A percentile compares a stretch with the other conserved stretches of the same genome.
Evolutionary conservation across 768 basidiomycete genomes (phyloP).

Genomic region (Lactarius indigo): DNA sequence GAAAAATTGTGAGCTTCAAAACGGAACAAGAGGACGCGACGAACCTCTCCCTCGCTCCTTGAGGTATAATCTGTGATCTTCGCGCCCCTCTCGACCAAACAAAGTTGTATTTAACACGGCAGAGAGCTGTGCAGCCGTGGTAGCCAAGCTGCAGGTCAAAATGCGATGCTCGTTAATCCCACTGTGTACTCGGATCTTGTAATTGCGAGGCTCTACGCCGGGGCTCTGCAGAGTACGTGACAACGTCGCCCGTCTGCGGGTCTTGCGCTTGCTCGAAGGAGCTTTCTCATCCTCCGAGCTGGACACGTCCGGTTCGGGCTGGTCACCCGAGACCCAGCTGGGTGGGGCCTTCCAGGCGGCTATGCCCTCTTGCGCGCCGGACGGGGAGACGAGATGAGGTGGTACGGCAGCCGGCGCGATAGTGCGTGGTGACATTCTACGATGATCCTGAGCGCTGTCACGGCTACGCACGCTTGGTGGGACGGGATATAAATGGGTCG

Average conservation of each 20-base stretch:
- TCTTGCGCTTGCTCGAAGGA: conserved; percentile 26
- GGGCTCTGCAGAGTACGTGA: conserved; percentile 1
- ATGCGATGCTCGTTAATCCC: conserved; percentile 70
- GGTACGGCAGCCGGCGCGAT: conserved; percentile 15
- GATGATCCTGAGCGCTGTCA: conserved; percentile 17
- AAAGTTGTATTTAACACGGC: conserved; percentile 58
- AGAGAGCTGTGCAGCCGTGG: conserved; percentile 67
- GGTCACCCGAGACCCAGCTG: conserved; percentile 65
- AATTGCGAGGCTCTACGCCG: conserved; percentile 28
- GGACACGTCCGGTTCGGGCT: conserved; percentile 40
- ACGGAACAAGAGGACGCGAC: conserved; percentile 27
- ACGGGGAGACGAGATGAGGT: conserved; percentile 15
- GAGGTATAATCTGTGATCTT: conserved; percentile 67
- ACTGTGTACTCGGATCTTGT: conserved; percentile 73
- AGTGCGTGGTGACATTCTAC: conserved; percentile 16
- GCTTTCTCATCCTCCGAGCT: conserved; percentile 40
- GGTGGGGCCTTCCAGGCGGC: conserved; percentile 63
- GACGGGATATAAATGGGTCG: conserved; percentile 25
- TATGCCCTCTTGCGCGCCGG: conserved; percentile 24
- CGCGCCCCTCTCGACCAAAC: conserved; percentile 45
- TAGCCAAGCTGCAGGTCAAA: conserved; percentile 55
- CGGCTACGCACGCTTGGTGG: conserved; percentile 10
- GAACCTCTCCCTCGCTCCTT: conserved; percentile 73
- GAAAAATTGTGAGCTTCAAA: conserved; percentile 1
- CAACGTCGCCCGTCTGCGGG: conserved; percentile 19